Evolutionary conservation across 768 basidiomycete genomes (phyloP).

Genomic region (Hortiboletus campestris): DNA sequence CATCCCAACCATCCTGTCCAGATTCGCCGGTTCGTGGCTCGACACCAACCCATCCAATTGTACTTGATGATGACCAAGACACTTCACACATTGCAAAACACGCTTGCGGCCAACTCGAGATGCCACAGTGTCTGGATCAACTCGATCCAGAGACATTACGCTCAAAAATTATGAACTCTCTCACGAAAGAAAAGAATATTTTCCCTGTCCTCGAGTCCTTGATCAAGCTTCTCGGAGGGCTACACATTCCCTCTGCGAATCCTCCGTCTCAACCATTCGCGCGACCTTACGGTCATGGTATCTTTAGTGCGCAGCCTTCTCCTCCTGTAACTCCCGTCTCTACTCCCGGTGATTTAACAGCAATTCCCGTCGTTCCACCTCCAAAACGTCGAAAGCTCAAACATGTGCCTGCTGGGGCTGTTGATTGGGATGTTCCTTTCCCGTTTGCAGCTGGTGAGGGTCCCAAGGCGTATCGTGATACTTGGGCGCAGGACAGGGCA

Average conservation of each 20-base stretch:
- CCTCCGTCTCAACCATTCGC: constrained; percentile 10
- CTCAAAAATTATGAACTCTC: constrained; percentile 57
- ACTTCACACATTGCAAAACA: constrained; percentile 21
- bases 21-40: constrained; percentile 46
- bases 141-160: constrained; percentile 45
- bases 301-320: neutral
- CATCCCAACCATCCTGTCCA: constrained; percentile 41
- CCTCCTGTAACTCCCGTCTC: neutral
- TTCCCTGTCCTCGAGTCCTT: constrained; percentile 64
- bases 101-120: neutral
- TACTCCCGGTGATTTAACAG: neutral
- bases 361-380: constrained; percentile 20
- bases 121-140: constrained; percentile 19
- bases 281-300: constrained; percentile 21
- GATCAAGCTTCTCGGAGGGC: constrained; percentile 51
- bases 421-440: constrained; percentile 81
- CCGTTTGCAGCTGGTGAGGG: constrained; percentile 73
- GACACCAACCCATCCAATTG: constrained; percentile 62
- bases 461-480: constrained; percentile 58
- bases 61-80: constrained; percentile 59
- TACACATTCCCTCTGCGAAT: constrained; percentile 13
- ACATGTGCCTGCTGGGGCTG: constrained; percentile 74
- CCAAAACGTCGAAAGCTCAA: constrained; percentile 62
- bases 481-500: constrained; percentile 64
- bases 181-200: constrained; percentile 64